phyloP scores from a whole-genome alignment of 352 stramenopile species.

The Pythium utonaiense region DNA sequence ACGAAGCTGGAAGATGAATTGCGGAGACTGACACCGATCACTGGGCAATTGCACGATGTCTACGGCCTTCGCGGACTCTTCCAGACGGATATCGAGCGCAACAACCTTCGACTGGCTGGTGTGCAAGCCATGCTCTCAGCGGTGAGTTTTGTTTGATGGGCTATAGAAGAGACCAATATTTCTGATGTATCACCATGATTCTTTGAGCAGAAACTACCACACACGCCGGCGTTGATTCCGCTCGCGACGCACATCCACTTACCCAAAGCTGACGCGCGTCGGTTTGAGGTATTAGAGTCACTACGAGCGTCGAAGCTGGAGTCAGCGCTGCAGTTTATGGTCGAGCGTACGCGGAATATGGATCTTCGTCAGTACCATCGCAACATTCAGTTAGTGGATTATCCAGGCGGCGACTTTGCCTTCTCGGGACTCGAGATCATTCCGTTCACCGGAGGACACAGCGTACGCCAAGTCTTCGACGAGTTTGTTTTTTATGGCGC shows the following conservation, averaged over 20 bases:
- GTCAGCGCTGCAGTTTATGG: conserved; percentile 12
- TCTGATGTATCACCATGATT: no score
- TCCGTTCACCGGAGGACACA: conserved; percentile 15
- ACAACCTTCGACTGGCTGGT: background rate
- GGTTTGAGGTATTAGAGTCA: background rate
- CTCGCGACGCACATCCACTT: background rate
- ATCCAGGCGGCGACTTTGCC: conserved; percentile 12
- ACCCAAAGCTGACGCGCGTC: background rate
- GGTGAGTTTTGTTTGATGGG: no score
- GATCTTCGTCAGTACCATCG: conserved; percentile 12
- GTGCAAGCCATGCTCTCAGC: conserved; percentile 4
- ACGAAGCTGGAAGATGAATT: background rate
- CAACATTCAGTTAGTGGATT: background rate
- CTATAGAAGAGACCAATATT: no score
- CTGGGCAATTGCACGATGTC: background rate
- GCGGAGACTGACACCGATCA: background rate
- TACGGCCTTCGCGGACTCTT: background rate
- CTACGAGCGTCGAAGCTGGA: conserved; percentile 8
- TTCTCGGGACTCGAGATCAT: conserved; percentile 11
- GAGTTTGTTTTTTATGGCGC: conserved; percentile 12
- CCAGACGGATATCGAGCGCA: background rate
- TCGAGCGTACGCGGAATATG: conserved; percentile 6
- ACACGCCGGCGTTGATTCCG: background rate
- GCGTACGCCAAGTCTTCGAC: conserved; percentile 23
- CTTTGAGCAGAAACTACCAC: background rate